Conservation (phyloP, 1,284 basidiomycete species). For the Chiua sp. region DNA sequence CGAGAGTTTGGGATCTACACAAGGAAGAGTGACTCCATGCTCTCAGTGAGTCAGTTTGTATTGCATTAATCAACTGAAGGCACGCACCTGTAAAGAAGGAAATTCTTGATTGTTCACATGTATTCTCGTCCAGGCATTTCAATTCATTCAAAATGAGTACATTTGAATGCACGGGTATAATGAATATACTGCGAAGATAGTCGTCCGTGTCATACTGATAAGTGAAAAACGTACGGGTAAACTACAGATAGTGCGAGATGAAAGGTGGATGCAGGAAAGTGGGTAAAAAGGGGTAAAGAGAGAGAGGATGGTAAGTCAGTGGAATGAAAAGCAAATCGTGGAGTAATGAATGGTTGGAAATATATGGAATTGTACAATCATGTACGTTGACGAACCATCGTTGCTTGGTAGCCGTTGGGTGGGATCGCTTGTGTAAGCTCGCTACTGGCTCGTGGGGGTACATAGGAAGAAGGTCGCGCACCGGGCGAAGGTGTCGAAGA, state of each 20-base stretch:
- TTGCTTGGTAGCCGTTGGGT: constrained; percentile 53
- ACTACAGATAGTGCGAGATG: constrained; percentile 48
- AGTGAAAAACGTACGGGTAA: constrained; percentile 44
- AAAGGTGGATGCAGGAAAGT: constrained; percentile 30
- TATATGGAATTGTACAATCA: constrained; percentile 25
- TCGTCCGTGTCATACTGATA: constrained; percentile 51
- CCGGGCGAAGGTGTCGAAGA: constrained; percentile 47
- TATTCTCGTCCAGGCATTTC: constrained; percentile 12
- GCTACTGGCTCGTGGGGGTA: constrained; percentile 51
- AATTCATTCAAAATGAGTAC: constrained; percentile 47
- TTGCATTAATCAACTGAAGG: no score
- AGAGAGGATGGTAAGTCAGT: constrained; percentile 30
- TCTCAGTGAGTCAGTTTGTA: no score
- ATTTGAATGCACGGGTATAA: constrained; percentile 50
- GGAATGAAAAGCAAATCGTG: constrained; percentile 31
- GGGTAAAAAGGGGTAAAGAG: constrained; percentile 7
- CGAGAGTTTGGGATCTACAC: no score
- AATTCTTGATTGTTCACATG: no score
- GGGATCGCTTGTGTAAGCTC: constrained; percentile 49
- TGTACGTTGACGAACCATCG: constrained; percentile 57
- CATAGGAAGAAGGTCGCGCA: constrained; percentile 62
- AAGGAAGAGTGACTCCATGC: no score
- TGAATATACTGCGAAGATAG: constrained; percentile 52
- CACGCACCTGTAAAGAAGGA: no score
- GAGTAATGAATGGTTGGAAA: constrained; percentile 19